phyloP scores from a whole-genome alignment of 495 filamentous ascomycete species.

The Aspergillus kassunensis region DNA sequence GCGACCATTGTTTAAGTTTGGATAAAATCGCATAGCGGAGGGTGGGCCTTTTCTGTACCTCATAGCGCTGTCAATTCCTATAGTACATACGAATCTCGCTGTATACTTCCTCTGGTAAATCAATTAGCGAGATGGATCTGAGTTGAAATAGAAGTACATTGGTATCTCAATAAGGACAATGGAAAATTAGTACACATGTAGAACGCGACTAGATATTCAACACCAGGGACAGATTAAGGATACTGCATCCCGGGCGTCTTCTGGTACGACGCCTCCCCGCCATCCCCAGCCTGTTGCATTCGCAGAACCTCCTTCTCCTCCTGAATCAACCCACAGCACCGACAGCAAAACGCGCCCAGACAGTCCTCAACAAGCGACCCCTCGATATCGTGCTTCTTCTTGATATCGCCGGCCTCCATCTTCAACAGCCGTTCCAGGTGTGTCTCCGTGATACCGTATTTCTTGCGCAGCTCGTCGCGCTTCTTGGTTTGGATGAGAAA shows the following conservation, averaged over 20 bases:
- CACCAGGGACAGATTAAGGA: background rate
- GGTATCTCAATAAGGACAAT: background rate
- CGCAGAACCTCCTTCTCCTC: slow-evolving; percentile 5
- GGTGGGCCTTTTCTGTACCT: background rate
- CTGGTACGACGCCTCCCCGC: background rate
- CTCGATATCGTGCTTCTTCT: slow-evolving; percentile 10
- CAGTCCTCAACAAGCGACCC: slow-evolving; percentile 5
- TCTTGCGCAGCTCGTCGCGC: slow-evolving; percentile 2
- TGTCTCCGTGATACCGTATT: slow-evolving; percentile 6
- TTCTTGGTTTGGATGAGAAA: slow-evolving; percentile 9
- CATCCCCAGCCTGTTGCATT: background rate
- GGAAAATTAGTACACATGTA: too few relatives aligned
- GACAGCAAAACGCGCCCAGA: slow-evolving; percentile 5
- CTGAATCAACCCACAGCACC: slow-evolving; percentile 5
- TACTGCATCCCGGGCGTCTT: slow-evolving; percentile 5
- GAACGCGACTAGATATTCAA: background rate
- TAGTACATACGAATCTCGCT: too few relatives aligned
- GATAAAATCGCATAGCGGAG: background rate
- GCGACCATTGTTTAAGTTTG: slow-evolving; percentile 10
- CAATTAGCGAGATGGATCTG: too few relatives aligned
- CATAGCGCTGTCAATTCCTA: too few relatives aligned
- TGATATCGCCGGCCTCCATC: slow-evolving; percentile 1
- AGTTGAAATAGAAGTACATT: too few relatives aligned
- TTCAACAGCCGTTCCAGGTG: slow-evolving; percentile 3
- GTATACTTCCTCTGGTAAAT: too few relatives aligned